These are phyloP conservation scores for Hymenoscyphus linearis DNA, from an alignment of 2,329 filamentous ascomycete genomes.

Conservation along the genomic window DNA sequence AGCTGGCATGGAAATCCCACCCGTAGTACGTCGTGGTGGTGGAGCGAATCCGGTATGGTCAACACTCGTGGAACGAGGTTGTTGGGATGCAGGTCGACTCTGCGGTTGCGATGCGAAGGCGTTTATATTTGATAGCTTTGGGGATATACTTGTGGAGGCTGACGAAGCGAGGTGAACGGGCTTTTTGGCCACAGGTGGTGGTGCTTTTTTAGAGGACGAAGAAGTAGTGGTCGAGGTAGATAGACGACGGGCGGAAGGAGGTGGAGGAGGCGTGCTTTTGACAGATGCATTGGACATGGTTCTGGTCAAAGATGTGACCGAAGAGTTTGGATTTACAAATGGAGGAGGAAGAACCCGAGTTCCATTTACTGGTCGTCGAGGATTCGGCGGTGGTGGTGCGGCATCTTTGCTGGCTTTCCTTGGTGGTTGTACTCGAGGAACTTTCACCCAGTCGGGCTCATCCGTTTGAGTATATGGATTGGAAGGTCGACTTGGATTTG, in stretches of 20 bases:
- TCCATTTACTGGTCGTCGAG: slow-evolving; percentile 15
- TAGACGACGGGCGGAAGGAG: slow-evolving; percentile 20
- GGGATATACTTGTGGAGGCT: slow-evolving; percentile 17
- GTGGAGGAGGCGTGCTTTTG: slow-evolving; percentile 10
- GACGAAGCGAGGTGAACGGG: slow-evolving; percentile 29
- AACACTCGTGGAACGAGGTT: slow-evolving; percentile 8
- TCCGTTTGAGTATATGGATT: slow-evolving; percentile 75
- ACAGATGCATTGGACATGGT: slow-evolving; percentile 19
- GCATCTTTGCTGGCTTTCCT: slow-evolving; percentile 1
- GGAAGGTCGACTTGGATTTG: slow-evolving; percentile 68
- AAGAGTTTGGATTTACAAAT: slow-evolving; percentile 16
- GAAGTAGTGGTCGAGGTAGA: slow-evolving; percentile 25
- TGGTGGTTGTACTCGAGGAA: slow-evolving; percentile 39
- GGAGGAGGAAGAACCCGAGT: slow-evolving; percentile 30
- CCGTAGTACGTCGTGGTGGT: slow-evolving; percentile 22
- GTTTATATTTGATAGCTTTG: slow-evolving; percentile 15
- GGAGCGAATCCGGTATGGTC: slow-evolving; percentile 22
- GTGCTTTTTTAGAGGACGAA: slow-evolving; percentile 26
- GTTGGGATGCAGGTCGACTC: slow-evolving; percentile 8
- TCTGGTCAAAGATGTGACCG: slow-evolving; percentile 13
- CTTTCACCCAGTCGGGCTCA: slow-evolving; percentile 79
- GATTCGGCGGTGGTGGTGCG: slow-evolving; percentile 16
- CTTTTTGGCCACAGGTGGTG: slow-evolving; percentile 32
- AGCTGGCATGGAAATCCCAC: slow-evolving; percentile 1
- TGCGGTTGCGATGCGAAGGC: slow-evolving; percentile 13